Conservation (phyloP, 495 filamentous ascomycete species). For the Hypoxylon cercidicola region DNA sequence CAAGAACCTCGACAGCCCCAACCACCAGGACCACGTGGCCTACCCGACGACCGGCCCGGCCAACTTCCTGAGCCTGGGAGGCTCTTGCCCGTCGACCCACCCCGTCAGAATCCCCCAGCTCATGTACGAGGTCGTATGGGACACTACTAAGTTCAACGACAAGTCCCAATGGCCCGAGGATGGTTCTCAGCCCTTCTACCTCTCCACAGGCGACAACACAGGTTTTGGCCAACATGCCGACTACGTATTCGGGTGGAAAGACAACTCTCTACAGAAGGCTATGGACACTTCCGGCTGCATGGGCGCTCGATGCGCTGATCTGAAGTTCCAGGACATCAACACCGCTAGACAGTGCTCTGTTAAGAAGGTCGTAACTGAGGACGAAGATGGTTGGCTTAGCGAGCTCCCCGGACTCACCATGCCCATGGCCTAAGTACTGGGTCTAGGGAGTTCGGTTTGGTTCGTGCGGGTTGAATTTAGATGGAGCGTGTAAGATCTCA, state of each 20-base stretch:
- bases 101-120: slow-evolving; percentile 61
- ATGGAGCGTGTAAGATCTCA: too few relatives aligned
- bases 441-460: too few relatives aligned
- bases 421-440: too few relatives aligned
- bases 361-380: slow-evolving; percentile 38
- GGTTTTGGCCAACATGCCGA: slow-evolving; percentile 60
- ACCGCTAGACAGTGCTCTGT: slow-evolving; percentile 42
- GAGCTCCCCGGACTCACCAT: too few relatives aligned
- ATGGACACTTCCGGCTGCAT: slow-evolving; percentile 60
- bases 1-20: slow-evolving; percentile 62
- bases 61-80: slow-evolving; percentile 55
- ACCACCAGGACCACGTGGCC: slow-evolving; percentile 63
- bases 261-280: slow-evolving; percentile 56
- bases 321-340: slow-evolving; percentile 51
- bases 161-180: slow-evolving; percentile 56
- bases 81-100: slow-evolving; percentile 59
- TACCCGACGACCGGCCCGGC: slow-evolving; percentile 58
- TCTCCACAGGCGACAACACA: slow-evolving; percentile 56
- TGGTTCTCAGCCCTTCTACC: slow-evolving; percentile 60
- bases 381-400: slow-evolving; percentile 29
- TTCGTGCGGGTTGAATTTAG: too few relatives aligned
- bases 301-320: slow-evolving; percentile 51
- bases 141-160: slow-evolving; percentile 60
- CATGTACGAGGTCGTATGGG: slow-evolving; percentile 64
- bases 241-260: slow-evolving; percentile 64